Evolutionary conservation across 2,329 filamentous ascomycete genomes (phyloP), one percentile per base, ranked within the genome.

Genomic region (Lachnellula occidentalis): DNA sequence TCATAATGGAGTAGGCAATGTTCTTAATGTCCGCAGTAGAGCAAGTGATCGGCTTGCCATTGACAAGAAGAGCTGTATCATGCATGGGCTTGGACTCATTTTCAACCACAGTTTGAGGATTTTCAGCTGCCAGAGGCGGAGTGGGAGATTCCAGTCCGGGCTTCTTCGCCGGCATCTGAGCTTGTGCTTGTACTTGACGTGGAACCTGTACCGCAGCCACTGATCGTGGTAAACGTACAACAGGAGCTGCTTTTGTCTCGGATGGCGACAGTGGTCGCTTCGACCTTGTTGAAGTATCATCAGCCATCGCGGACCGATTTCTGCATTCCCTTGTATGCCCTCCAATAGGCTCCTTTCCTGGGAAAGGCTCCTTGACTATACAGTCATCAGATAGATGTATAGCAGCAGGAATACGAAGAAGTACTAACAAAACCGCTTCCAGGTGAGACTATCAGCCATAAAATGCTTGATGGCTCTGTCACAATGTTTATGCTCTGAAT

Each of bases 361-460:
- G 52, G 31, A 54, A 54, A 8, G 39, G 47, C 39, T 54, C 47
- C 15, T 31, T 41, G 37, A 45, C 47, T 50, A 41, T 39, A 46
- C 21, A 15, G 21, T 46, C n/a, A 31, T 31, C 12, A 31, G 27
- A 31, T 9, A 31, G 9, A 9, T 31, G 12, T 31, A 31, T 11
- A 31, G 27, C 27, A 31, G 27, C 9, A 31, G 9, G 1, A 31
- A 31, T 31, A 45, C 42, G 12, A 19, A 48, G 41, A 37, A 24
- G 11, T 17, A 36, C 57, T 45, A 19, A 59, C 53, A 58, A 42
- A 58, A 58, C 4, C 50, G 31, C 17, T 55, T 39, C 59, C 59
- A 60, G n/a, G 55, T 57, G 9, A 53, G 31, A 4, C 34, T 36
- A 36, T 60, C 58, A 4, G 59, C 53, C 2, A 60, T 36, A 47